Base-by-base conservation (phyloP, 257 asterid genomes). In the Ilex asprella region DNA sequence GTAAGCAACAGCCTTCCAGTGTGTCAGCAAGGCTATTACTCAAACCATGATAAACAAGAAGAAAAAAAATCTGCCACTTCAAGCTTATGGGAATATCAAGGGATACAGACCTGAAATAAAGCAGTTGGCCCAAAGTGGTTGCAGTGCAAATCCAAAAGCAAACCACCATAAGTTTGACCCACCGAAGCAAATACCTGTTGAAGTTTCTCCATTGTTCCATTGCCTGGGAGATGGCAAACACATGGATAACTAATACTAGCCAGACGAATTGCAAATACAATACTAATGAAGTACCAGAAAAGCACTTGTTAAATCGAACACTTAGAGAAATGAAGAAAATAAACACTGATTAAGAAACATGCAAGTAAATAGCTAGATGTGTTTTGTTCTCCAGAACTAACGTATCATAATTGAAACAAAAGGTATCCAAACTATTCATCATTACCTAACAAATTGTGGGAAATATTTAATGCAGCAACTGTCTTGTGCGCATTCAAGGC, bases 371-470 rank as follows among this genome's bases (percentile, higher is more conserved):
- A 21, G 27, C 27, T 21, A 21, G 27, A 21, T 21, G 27, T 35
- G 8, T 35, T 35, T 35, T 35, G 8, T 35, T 3, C 5, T 35
- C 41, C 41, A 35, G 41, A 35, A 35, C 41, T 8, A 35, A 35
- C 41, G 8, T 35, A 35, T 4, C 41, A 35, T 35, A 35, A 35
- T 8, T 3, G 8, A 35, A 35, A 35, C 8, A 46, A 46, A 41
- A 46, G 6, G 10, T 2, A 46, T 10, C 10, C 52, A 46, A 46
- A 46, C 3, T 11, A 46, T 46, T 46, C 6, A 0, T 46, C 52
- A 49, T 56, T 80, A 92, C 99, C 99, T 75, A 93, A 72, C 67
- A 75, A 70, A 79, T 93, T 93, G 83, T 93, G 99, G 65, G 99
- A 93, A 71, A 93, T 84, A 75, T 93, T 89, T 76, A 93, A 72